Percentiles rank a stretch among this genome's conserved stretches.
phyloP scores from a whole-genome alignment of 495 filamentous ascomycete genomes.

The Trichoderma parareesei region DNA sequence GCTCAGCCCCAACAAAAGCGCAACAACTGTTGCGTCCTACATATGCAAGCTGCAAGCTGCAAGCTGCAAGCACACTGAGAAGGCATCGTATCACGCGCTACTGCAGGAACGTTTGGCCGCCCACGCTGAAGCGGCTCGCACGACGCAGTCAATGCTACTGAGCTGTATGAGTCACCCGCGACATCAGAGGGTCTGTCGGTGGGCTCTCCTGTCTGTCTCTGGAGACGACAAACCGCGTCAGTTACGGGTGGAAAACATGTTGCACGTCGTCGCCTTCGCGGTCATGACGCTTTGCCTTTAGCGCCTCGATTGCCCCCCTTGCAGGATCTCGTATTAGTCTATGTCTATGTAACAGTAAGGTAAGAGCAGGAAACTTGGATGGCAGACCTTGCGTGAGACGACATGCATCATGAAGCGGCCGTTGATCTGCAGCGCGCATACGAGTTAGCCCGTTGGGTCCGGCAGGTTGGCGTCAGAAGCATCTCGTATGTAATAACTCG shows the following conservation, averaged over 20 bases:
- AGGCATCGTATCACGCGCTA: background rate
- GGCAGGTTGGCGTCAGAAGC: background rate
- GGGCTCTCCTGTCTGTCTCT: too few relatives aligned
- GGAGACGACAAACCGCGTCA: too few relatives aligned
- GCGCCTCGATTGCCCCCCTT: too few relatives aligned
- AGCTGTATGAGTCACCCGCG: background rate
- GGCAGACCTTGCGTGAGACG: background rate
- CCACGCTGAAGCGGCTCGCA: background rate
- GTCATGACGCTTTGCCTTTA: too few relatives aligned
- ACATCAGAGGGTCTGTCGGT: too few relatives aligned
- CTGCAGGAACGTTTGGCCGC: constrained; percentile 2
- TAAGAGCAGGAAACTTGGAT: background rate
- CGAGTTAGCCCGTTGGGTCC: background rate
- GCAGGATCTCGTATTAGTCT: background rate
- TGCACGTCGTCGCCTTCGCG: too few relatives aligned
- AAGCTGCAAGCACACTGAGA: background rate
- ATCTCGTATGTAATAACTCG: too few relatives aligned
- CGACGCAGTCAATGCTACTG: background rate
- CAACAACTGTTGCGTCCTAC: background rate
- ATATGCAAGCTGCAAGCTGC: background rate
- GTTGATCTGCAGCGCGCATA: background rate
- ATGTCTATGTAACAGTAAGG: too few relatives aligned
- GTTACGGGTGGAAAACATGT: too few relatives aligned
- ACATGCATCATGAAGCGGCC: background rate
- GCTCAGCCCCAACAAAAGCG: background rate